phyloP scores from a whole-genome alignment of 2,329 filamentous ascomycete species.

The Cladophialophora yegresii region DNA sequence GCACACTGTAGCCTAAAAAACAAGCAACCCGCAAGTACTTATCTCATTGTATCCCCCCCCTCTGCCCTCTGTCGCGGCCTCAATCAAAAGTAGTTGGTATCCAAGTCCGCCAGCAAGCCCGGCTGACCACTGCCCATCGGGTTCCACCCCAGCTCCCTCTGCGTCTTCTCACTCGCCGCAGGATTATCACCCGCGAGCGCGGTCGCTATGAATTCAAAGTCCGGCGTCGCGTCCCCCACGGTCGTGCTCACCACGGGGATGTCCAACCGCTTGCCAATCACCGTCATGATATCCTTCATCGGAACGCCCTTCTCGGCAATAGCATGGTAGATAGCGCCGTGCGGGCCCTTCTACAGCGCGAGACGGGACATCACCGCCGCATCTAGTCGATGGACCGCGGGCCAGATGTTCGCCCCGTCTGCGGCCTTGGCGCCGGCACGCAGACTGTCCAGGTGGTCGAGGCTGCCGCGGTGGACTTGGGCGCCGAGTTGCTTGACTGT shows the following conservation, averaged over 20 bases:
- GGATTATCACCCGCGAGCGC: constrained; percentile 40
- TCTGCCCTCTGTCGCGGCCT: too few relatives aligned
- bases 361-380: constrained; percentile 45
- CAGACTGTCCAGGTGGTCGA: constrained; percentile 44
- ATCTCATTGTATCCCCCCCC: neutral
- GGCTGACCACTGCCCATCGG: constrained; percentile 26
- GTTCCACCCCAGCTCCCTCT: constrained; percentile 43
- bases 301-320: constrained; percentile 43
- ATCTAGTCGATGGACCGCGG: constrained; percentile 45
- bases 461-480: constrained; percentile 41
- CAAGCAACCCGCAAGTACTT: neutral
- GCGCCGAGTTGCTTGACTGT: constrained; percentile 41
- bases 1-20: too few relatives aligned
- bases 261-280: constrained; percentile 43
- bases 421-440: constrained; percentile 39
- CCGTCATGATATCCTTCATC: constrained; percentile 43
- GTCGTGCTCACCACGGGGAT: constrained; percentile 40
- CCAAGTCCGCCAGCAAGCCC: constrained; percentile 40
- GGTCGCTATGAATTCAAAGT: constrained; percentile 40
- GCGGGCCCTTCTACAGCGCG: constrained; percentile 44
- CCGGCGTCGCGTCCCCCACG: constrained; percentile 37
- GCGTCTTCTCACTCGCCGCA: constrained; percentile 44
- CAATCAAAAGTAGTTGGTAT: constrained; percentile 37
- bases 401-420: constrained; percentile 46
- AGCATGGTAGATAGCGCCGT: constrained; percentile 45